A percentile compares a stretch with the other conserved stretches of the same genome.
Evolutionary conservation across 345 rosid genomes (phyloP).

Genomic region (Boechera divaricarpa): DNA sequence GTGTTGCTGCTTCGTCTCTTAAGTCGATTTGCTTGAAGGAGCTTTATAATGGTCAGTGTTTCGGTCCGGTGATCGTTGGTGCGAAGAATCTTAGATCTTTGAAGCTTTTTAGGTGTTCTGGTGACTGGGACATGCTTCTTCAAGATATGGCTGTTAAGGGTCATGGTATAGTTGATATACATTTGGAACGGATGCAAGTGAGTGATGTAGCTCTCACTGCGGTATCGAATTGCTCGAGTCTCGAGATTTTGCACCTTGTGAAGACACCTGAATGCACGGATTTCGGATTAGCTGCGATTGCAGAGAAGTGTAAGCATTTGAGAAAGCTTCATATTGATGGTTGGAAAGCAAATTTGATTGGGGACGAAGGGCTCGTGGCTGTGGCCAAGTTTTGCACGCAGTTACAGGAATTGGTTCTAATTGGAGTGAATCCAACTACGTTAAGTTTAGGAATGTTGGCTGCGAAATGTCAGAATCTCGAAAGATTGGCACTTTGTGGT

Average conservation of each 20-base stretch:
- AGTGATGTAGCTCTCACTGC: conserved; percentile 67
- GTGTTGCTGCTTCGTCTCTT: conserved; percentile 63
- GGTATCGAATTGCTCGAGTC: conserved; percentile 57
- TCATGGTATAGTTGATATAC: conserved; percentile 64
- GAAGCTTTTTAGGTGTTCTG: conserved; percentile 84
- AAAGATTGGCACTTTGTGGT: conserved; percentile 77
- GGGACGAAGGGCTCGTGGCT: conserved; percentile 67
- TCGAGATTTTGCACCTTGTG: conserved; percentile 78
- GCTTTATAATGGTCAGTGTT: conserved; percentile 74
- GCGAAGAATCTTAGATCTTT: conserved; percentile 65
- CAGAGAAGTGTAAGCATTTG: conserved; percentile 62
- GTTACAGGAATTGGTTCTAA: conserved; percentile 72
- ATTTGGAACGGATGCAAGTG: conserved; percentile 72
- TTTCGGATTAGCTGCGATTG: conserved; percentile 54
- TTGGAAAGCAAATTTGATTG: conserved; percentile 69
- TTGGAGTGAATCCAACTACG: conserved; percentile 80
- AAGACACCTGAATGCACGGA: conserved; percentile 79
- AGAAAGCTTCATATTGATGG: conserved; percentile 87
- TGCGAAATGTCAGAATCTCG: conserved; percentile 65
- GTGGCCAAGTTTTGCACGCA: conserved; percentile 68
- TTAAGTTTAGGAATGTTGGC: conserved; percentile 63
- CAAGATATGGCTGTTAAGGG: conserved; percentile 54
- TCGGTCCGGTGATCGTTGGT: conserved; percentile 65
- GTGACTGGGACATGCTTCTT: conserved; percentile 77
- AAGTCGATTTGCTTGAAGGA: conserved; percentile 77